These are phyloP conservation scores for Ganoderma lingzhi DNA, from an alignment of 1,284 basidiomycete species.

Conservation along the genomic window DNA sequence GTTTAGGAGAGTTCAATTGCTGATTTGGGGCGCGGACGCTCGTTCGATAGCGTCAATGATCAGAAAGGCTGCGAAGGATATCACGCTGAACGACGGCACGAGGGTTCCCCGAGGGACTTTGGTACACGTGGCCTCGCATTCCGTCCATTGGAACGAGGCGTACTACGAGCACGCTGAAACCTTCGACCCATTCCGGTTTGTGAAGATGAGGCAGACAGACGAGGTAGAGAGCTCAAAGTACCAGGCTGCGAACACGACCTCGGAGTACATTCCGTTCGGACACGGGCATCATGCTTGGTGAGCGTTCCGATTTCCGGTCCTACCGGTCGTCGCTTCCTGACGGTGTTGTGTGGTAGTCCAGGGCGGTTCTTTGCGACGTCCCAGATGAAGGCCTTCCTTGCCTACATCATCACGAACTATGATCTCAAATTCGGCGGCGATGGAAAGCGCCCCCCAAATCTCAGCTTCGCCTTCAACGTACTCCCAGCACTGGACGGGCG, in stretches of 20 bases:
- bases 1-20: no score
- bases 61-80: conserved; percentile 41
- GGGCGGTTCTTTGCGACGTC: no score
- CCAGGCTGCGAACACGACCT: conserved; percentile 43
- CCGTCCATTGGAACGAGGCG: conserved; percentile 49
- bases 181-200: conserved; percentile 56
- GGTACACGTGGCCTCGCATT: conserved; percentile 47
- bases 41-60: conserved; percentile 20
- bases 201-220: conserved; percentile 42
- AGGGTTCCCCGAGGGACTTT: conserved; percentile 50
- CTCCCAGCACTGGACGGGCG: no score
- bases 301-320: no score
- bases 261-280: conserved; percentile 36
- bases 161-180: conserved; percentile 47
- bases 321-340: no score
- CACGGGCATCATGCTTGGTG: conserved; percentile 35
- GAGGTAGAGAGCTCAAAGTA: conserved; percentile 27
- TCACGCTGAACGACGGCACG: conserved; percentile 50
- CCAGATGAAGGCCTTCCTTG: no score
- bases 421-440: not conserved
- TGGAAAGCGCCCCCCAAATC: not conserved
- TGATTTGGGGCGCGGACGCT: no score
- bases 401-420: no score
- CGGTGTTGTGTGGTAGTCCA: no score
- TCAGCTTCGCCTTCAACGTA: no score